phyloP scores from a whole-genome alignment of 352 stramenopile species.

The Phytophthora syringae region DNA sequence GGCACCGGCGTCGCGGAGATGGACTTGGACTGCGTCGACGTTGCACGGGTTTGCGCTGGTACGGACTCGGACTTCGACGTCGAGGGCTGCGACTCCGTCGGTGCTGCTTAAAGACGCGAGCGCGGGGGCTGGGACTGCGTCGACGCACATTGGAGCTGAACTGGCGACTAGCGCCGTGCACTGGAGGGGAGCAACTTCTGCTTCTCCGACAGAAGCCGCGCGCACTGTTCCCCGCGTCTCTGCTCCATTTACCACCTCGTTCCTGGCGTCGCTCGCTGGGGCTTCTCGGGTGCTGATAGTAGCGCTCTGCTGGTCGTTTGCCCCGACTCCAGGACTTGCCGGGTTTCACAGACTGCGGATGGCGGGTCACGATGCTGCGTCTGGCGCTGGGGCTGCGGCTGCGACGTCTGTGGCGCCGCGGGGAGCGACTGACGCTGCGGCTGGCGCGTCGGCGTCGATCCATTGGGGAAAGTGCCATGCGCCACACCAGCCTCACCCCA shows the following conservation, averaged over 20 bases:
- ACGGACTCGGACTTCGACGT: constrained; percentile 10
- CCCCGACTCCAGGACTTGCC: background rate
- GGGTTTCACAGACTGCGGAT: background rate
- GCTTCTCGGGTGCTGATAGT: constrained; percentile 20
- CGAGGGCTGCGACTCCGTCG: constrained; percentile 14
- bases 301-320: background rate
- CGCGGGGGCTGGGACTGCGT: constrained; percentile 13
- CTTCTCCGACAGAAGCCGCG: constrained; percentile 13
- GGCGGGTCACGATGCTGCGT: constrained; percentile 12
- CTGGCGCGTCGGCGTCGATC: constrained; percentile 24
- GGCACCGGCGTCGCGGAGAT: constrained; percentile 12
- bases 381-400: constrained; percentile 25
- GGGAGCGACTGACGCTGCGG: constrained; percentile 41
- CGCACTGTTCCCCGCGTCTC: background rate
- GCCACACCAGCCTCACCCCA: background rate
- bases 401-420: constrained; percentile 17
- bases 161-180: constrained; percentile 16
- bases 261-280: constrained; percentile 19
- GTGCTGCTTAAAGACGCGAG: background rate
- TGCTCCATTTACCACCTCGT: constrained; percentile 1
- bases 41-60: background rate
- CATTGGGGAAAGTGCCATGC: constrained; percentile 13
- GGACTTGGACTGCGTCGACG: constrained; percentile 8
- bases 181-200: constrained; percentile 21
- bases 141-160: constrained; percentile 11